Evolutionary conservation across 768 basidiomycete species (phyloP).

Genomic region (Thelephora aurantiotincta): DNA sequence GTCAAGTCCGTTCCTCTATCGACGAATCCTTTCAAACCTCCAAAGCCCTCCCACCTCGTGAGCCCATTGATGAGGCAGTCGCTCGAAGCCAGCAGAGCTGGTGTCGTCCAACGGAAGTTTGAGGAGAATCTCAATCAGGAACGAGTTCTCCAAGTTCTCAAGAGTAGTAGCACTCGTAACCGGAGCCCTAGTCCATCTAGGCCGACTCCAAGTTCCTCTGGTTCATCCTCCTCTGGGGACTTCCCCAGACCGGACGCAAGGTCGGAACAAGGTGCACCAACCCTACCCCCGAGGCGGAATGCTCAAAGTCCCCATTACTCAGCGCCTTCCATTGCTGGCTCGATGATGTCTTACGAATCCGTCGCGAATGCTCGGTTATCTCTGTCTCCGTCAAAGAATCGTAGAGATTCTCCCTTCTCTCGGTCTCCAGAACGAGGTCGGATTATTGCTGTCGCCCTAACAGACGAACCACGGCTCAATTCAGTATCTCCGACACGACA

Average conservation of each 20-base stretch:
- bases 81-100: slow-evolving; percentile 59
- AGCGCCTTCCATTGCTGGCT: slow-evolving; percentile 19
- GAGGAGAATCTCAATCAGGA: slow-evolving; percentile 58
- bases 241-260: slow-evolving; percentile 1
- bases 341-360: slow-evolving; percentile 24
- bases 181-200: slow-evolving; percentile 12
- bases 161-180: slow-evolving; percentile 30
- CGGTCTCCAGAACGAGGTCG: background rate
- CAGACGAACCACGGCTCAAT: background rate
- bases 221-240: slow-evolving; percentile 5
- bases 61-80: slow-evolving; percentile 61
- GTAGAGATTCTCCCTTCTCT: background rate
- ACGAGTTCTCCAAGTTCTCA: slow-evolving; percentile 56
- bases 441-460: background rate
- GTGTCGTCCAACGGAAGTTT: slow-evolving; percentile 52
- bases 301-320: slow-evolving; percentile 16
- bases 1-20: slow-evolving; percentile 6
- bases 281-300: slow-evolving; percentile 22
- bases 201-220: background rate
- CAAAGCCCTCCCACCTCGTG: slow-evolving; percentile 27
- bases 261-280: slow-evolving; percentile 11
- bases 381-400: background rate
- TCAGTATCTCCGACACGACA: slow-evolving; percentile 4
- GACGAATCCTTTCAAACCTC: slow-evolving; percentile 10
- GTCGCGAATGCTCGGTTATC: slow-evolving; percentile 24